These are phyloP conservation scores for cucumber (Cucumis sativus) DNA, from an alignment of 306 rosid species.

Conservation along the genomic window DNA sequence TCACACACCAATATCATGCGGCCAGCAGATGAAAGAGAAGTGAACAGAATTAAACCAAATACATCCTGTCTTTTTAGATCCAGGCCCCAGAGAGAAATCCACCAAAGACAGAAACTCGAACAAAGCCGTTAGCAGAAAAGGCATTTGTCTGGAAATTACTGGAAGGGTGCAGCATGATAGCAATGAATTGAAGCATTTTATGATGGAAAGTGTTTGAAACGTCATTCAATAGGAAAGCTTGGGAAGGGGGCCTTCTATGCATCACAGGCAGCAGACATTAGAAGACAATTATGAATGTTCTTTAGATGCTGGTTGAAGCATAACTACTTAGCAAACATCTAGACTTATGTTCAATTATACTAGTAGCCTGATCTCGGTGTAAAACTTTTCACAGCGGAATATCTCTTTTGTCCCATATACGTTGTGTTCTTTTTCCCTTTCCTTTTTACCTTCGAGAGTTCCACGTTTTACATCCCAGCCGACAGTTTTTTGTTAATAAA, in stretches of 20 bases:
- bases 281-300: constrained; percentile 30
- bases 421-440: neutral
- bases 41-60: constrained; percentile 71
- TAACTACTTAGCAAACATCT: neutral
- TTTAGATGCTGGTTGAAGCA: constrained; percentile 14
- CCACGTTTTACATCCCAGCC: neutral
- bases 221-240: constrained; percentile 27
- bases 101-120: constrained; percentile 36
- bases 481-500: neutral
- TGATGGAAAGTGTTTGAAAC: constrained; percentile 24
- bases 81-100: constrained; percentile 35
- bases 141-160: constrained; percentile 72
- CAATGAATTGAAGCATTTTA: constrained; percentile 32
- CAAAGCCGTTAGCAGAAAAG: constrained; percentile 31
- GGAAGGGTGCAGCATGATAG: constrained; percentile 93
- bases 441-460: neutral
- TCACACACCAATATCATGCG: constrained; percentile 53
- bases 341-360: neutral
- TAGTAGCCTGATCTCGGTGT: neutral
- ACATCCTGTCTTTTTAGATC: constrained; percentile 69
- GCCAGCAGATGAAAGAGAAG: constrained; percentile 56
- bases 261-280: constrained; percentile 14
- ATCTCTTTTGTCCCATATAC: neutral
- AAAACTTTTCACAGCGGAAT: neutral
- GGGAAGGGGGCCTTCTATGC: constrained; percentile 21